Evolutionary conservation across 2,329 filamentous ascomycete species (phyloP).

Genomic region (Cryphonectria carpinicola): DNA sequence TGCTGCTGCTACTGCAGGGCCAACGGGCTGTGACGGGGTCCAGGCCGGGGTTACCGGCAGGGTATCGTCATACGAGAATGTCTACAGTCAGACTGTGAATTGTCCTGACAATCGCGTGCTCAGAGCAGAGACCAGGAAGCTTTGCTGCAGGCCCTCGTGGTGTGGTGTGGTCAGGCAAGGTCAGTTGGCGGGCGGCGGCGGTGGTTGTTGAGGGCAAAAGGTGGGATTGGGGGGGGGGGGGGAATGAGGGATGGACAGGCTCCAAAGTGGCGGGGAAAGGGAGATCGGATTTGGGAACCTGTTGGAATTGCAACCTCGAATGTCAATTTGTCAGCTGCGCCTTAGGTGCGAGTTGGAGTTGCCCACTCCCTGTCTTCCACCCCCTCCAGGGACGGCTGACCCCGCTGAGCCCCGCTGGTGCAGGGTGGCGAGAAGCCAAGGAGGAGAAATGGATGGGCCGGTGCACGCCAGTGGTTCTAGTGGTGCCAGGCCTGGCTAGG

Average conservation of each 20-base stretch:
- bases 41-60: constrained; percentile 1
- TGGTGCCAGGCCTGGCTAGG: background rate
- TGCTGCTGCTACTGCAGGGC: background rate
- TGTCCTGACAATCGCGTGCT: constrained; percentile 6
- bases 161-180: background rate
- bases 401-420: background rate
- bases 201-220: background rate
- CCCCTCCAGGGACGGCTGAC: background rate
- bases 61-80: constrained; percentile 6
- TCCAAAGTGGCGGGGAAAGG: constrained; percentile 26
- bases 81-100: background rate
- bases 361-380: background rate
- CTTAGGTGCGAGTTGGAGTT: background rate
- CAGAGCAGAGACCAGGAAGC: background rate
- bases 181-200: background rate
- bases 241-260: constrained; percentile 19
- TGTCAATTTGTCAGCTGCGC: constrained; percentile 36
- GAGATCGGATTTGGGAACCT: constrained; percentile 14
- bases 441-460: no score
- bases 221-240: background rate
- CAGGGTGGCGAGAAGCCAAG: background rate
- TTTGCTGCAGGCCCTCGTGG: background rate
- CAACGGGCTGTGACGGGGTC: background rate
- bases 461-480: background rate
- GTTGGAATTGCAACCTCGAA: constrained; percentile 29